These are phyloP conservation scores for Kwoniella dendrophila DNA, from an alignment of 768 basidiomycete species.

Conservation along the genomic window DNA sequence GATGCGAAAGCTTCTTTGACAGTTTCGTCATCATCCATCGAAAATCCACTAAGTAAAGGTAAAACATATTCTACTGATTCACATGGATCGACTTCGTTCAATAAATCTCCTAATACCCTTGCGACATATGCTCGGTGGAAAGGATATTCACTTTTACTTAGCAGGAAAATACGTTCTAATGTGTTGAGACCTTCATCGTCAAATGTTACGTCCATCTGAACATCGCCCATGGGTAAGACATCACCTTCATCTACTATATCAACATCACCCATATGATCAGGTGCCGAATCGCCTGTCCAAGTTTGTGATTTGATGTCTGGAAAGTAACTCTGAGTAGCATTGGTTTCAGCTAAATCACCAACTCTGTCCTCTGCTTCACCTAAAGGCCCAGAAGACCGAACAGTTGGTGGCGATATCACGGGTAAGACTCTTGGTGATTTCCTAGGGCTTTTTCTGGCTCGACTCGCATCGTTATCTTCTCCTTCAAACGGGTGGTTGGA, in stretches of 20 bases:
- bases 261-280: slow-evolving; percentile 28
- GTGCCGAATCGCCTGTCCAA: slow-evolving; percentile 4
- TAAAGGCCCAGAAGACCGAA: slow-evolving; percentile 10
- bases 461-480: slow-evolving; percentile 7
- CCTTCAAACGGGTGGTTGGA: slow-evolving; percentile 13
- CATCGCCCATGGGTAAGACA: slow-evolving; percentile 38
- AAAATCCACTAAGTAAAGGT: slow-evolving; percentile 81
- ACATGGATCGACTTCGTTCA: slow-evolving; percentile 72
- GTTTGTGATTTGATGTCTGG: not conserved
- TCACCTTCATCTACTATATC: slow-evolving; percentile 46
- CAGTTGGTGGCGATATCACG: not conserved
- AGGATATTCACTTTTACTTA: slow-evolving; percentile 72
- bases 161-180: slow-evolving; percentile 89
- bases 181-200: slow-evolving; percentile 81
- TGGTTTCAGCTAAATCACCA: slow-evolving; percentile 13
- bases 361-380: slow-evolving; percentile 7
- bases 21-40: slow-evolving; percentile 82
- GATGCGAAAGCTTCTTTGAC: slow-evolving; percentile 85
- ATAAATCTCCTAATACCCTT: slow-evolving; percentile 75
- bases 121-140: slow-evolving; percentile 78
- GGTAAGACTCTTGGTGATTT: slow-evolving; percentile 17
- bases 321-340: slow-evolving; percentile 4
- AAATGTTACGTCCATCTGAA: slow-evolving; percentile 58
- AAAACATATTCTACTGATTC: slow-evolving; percentile 93
- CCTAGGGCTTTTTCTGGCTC: slow-evolving; percentile 32